phyloP scores from a whole-genome alignment of 768 basidiomycete species.

The Candolleomyces efflorescens region DNA sequence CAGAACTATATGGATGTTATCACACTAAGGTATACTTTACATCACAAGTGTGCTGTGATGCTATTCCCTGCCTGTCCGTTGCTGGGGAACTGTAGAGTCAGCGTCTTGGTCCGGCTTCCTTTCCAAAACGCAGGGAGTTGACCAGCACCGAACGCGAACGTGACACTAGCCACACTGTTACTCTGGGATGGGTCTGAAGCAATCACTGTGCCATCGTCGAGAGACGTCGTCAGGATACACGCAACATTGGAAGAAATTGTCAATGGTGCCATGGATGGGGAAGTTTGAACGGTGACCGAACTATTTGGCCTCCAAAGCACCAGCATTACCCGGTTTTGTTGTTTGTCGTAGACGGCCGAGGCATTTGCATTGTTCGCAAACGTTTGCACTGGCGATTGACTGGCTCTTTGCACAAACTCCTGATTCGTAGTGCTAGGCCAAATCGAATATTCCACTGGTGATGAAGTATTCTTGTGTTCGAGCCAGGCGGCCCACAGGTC shows the following conservation, averaged over 20 bases:
- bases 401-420: constrained; percentile 36
- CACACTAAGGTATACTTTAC: not conserved
- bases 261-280: constrained; percentile 17
- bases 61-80: constrained; percentile 51
- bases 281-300: constrained; percentile 30
- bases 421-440: constrained; percentile 45
- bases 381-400: constrained; percentile 25
- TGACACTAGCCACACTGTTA: constrained; percentile 31
- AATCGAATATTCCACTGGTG: constrained; percentile 47
- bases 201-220: constrained; percentile 39
- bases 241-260: constrained; percentile 37
- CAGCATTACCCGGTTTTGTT: constrained; percentile 37
- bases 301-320: constrained; percentile 56
- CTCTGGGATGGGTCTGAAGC: constrained; percentile 68
- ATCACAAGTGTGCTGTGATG: constrained; percentile 22
- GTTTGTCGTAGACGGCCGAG: constrained; percentile 47
- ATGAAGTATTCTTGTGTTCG: constrained; percentile 30
- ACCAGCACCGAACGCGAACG: constrained; percentile 25
- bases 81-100: constrained; percentile 39
- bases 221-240: constrained; percentile 38
- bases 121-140: constrained; percentile 23
- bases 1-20: not conserved
- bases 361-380: constrained; percentile 44
- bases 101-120: constrained; percentile 18
- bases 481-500: constrained; percentile 66